Evolutionary conservation across 1,284 basidiomycete genomes (phyloP), one percentile per base, ranked within the genome.

Genomic region (Phlebopus sp.): DNA sequence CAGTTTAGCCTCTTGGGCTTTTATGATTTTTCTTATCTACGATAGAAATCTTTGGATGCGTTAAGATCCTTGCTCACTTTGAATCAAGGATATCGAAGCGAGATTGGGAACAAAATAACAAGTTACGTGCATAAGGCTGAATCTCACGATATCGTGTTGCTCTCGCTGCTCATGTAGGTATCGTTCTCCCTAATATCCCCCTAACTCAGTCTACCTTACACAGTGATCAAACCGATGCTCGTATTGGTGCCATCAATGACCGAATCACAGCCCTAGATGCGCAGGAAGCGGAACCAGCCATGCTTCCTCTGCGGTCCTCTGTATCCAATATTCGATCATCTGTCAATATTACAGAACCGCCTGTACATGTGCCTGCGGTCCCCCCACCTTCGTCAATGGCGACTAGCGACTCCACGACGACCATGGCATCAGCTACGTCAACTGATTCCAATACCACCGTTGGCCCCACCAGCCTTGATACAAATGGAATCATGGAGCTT

Each of bases 211-310:
- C 49, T 29, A 10, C 30, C 14, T 13, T 37, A n/a, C 41, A 5
- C 10, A 63, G 66, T 47, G 62, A 51, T 7, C 57, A 62, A n/a
- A 34, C 38, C 4, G 62, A 68, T 21, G 52, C 46, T 25, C 66
- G 66, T 0, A 60, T 67, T 15, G 50, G 52, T 18, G 37, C 46
- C 2, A 31, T 68, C 13, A 51, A 52, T n/a, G 50, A 55, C 15
- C 61, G 52, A 15, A 56, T 64, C 19, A 31, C 35, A 3, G 14
- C 36, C 13, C 7, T 50, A 1, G 52, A 55, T 0, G 10, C 15
- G 5, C n/a, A 39, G 8, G 38, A 53, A 4, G 21, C 6, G 21
- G 21, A 23, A 23, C 46, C 51, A 2, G 18, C 40, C 19, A 47
- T 51, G 0, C 29, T 42, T 2, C 44, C 18, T 17, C 7, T 6